Conservation (phyloP, 1,139 yeast genomes). For the Diutina ranongensis region DNA sequence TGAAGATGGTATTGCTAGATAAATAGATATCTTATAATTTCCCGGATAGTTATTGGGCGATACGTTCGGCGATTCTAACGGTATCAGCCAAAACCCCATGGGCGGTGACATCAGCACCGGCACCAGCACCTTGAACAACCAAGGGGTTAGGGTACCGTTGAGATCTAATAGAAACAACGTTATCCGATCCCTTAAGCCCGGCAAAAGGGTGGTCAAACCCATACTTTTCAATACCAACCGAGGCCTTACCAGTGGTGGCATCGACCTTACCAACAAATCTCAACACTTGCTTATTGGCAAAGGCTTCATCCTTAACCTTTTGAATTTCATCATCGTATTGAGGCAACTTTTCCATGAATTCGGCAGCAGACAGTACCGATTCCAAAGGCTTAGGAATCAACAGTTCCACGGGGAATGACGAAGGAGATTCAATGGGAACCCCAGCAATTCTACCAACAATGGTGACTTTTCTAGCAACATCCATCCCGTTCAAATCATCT, state of each 20-base stretch:
- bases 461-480: constrained; percentile 96
- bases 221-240: constrained; percentile 82
- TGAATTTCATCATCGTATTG: constrained; percentile 73
- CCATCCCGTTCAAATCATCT: constrained; percentile 95
- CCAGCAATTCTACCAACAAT: constrained; percentile 92
- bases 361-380: constrained; percentile 57
- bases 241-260: constrained; percentile 49
- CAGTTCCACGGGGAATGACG: constrained; percentile 92
- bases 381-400: constrained; percentile 83
- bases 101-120: constrained; percentile 98
- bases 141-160: constrained; percentile 88
- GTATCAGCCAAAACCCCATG: constrained; percentile 95
- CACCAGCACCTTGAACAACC: constrained; percentile 97
- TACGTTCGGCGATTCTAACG: constrained; percentile 81
- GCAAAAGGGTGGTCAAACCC: constrained; percentile 92
- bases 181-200: constrained; percentile 88
- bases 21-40: constrained; percentile 30
- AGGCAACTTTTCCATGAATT: constrained; percentile 72
- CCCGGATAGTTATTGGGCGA: constrained; percentile 24
- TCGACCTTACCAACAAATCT: constrained; percentile 92
- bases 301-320: constrained; percentile 68
- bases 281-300: constrained; percentile 72
- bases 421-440: constrained; percentile 73
- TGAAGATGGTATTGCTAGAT: constrained; percentile 6
- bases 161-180: constrained; percentile 84